phyloP scores from a whole-genome alignment of 1,139 yeast genomes.

The Insectozyma bohioensis region DNA sequence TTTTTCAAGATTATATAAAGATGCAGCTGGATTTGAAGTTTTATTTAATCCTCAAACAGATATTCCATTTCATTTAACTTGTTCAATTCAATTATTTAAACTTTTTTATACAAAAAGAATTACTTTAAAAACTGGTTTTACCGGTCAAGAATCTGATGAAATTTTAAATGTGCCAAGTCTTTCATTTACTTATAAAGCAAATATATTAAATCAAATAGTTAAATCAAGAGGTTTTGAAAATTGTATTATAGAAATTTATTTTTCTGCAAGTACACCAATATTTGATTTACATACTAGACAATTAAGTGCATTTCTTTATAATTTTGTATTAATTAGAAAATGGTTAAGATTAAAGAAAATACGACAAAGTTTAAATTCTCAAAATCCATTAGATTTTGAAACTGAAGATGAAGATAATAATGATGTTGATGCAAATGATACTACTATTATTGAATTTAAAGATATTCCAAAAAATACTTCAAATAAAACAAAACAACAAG shows the following conservation, averaged over 20 bases:
- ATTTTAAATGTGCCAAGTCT: conserved; percentile 53
- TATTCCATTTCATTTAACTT: conserved; percentile 51
- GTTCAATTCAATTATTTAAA: conserved; percentile 43
- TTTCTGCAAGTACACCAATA: conserved; percentile 50
- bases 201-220: conserved; percentile 41
- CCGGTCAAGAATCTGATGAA: conserved; percentile 30
- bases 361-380: conserved; percentile 11
- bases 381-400: not conserved
- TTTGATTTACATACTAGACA: conserved; percentile 49
- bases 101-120: conserved; percentile 27
- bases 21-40: conserved; percentile 61
- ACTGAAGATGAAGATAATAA: conserved; percentile 5
- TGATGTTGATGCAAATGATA: conserved; percentile 3
- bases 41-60: conserved; percentile 49
- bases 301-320: conserved; percentile 41
- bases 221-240: conserved; percentile 36
- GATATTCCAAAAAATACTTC: not conserved
- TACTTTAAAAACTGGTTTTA: conserved; percentile 14
- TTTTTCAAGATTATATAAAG: conserved; percentile 29
- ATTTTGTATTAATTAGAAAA: conserved; percentile 32
- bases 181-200: conserved; percentile 55
- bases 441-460: not conserved
- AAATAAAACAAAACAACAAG: conserved; percentile 4
- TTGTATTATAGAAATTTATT: conserved; percentile 37
- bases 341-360: conserved; percentile 27